Conservation (phyloP, 106 monocot genomes). For the Allium sativum region DNA sequence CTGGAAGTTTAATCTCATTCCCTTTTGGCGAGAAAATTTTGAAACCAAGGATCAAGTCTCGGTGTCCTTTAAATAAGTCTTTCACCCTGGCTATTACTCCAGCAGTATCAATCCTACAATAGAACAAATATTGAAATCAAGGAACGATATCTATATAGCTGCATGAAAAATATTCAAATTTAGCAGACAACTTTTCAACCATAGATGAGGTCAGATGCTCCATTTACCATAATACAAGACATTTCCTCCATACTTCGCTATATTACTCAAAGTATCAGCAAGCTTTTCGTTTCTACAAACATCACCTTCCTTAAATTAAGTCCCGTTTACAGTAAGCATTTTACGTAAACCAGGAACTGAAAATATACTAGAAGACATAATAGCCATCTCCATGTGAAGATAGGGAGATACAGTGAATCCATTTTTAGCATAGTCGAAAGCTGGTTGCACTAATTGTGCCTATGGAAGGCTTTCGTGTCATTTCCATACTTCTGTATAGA, state of each 20-base stretch:
- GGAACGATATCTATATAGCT: no score
- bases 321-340: constrained; percentile 42
- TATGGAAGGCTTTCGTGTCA: constrained; percentile 83
- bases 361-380: constrained; percentile 28
- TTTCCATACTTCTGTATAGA: constrained; percentile 65
- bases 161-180: no score
- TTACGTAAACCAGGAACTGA: constrained; percentile 46
- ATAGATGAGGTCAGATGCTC: no score
- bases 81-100: no score
- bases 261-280: constrained; percentile 38
- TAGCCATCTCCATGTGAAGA: constrained; percentile 53
- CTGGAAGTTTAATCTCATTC: no score
- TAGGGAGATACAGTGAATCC: constrained; percentile 64
- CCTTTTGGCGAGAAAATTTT: no score
- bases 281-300: constrained; percentile 47
- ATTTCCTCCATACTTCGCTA: constrained; percentile 37
- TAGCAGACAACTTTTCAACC: no score
- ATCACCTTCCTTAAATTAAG: constrained; percentile 41
- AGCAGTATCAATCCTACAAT: no score
- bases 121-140: no score
- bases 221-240: constrained; percentile 58
- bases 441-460: constrained; percentile 50
- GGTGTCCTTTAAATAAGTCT: no score
- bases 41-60: no score
- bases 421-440: constrained; percentile 32